These are phyloP conservation scores for Hypoxylon sp. DNA, from an alignment of 2,329 filamentous ascomycete species.

Conservation along the genomic window DNA sequence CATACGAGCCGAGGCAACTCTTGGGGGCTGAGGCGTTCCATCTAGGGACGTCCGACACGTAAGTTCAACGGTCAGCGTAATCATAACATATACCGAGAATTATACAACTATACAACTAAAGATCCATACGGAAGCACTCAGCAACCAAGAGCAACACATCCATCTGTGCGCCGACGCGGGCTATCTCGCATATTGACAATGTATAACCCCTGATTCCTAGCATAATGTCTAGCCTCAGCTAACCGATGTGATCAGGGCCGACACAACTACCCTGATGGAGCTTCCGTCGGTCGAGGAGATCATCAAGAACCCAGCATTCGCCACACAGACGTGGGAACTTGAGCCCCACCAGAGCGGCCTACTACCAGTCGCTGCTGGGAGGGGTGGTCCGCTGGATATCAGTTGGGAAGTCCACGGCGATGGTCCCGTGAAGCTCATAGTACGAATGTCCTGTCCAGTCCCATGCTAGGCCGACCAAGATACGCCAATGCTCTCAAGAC, in stretches of 20 bases:
- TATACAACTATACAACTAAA: no score
- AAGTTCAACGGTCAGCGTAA: no score
- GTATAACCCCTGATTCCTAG: background rate
- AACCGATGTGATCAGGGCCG: constrained; percentile 10
- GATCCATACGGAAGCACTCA: no score
- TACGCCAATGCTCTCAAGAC: background rate
- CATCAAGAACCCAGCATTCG: constrained; percentile 68
- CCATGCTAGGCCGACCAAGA: constrained; percentile 2
- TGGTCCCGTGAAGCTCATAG: constrained; percentile 75
- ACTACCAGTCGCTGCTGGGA: constrained; percentile 69
- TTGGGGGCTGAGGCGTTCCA: no score
- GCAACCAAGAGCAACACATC: no score
- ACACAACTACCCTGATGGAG: background rate
- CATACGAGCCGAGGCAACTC: no score
- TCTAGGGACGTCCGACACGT: no score
- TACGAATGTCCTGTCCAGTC: constrained; percentile 57
- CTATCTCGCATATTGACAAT: background rate
- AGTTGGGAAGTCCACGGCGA: constrained; percentile 82
- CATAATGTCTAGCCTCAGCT: background rate
- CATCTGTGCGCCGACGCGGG: background rate
- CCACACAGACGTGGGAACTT: constrained; percentile 72
- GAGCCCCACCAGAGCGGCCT: constrained; percentile 69
- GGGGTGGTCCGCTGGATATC: constrained; percentile 79
- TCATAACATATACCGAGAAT: no score
- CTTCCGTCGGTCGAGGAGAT: constrained; percentile 43